Evolutionary conservation across 2,329 filamentous ascomycete genomes (phyloP), one percentile per base, ranked within the genome.

Genomic region (Pyrenophora seminiperda): DNA sequence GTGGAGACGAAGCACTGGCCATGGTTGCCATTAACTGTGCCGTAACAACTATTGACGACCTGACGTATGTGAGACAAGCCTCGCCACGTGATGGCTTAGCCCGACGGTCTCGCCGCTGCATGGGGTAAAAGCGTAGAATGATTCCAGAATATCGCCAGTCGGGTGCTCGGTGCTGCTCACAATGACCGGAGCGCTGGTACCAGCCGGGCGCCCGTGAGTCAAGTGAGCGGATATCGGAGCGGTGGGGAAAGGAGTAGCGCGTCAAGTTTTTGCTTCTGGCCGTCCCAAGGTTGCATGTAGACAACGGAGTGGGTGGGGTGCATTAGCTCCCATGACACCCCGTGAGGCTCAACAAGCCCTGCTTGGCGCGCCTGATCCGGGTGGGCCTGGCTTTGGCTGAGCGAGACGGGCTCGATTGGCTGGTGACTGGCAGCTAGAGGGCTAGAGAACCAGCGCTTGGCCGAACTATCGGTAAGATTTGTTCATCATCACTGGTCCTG

Each of bases 321-420:
- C 59, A 61, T 66, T 63, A 64, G 62, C 47, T 54, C 53, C 54
- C 57, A 50, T 39, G 41, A 39, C 40, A 51, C 39, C 50, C 56
- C 53, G 50, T 56, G 61, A 61, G 62, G 61, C 62, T 65, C 59
- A 62, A 65, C 62, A 66, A 62, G 61, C 52, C 47, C 47, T 52
- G 50, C 50, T 41, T 57, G 41, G 53, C 56, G 46, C 47, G 54
- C 59, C 60, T 63, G 52, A 41, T 19, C 34, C 19, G 18, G 17
- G 18, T 13, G 31, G 36, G 24, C 24, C 24, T 58, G 58, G 60
- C 47, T 49, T 41, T 37, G 46, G 52, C 53, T 63, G 41, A 55
- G 48, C 57, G 49, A 47, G 41, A 40, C 46, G 53, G 31, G 45
- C 17, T 13, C 29, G 19, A 45, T 49, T 43, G 51, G 47, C 38